Conservation (phyloP, 2,329 filamentous ascomycete species). For the Ophiostoma himal-ulmi region DNA sequence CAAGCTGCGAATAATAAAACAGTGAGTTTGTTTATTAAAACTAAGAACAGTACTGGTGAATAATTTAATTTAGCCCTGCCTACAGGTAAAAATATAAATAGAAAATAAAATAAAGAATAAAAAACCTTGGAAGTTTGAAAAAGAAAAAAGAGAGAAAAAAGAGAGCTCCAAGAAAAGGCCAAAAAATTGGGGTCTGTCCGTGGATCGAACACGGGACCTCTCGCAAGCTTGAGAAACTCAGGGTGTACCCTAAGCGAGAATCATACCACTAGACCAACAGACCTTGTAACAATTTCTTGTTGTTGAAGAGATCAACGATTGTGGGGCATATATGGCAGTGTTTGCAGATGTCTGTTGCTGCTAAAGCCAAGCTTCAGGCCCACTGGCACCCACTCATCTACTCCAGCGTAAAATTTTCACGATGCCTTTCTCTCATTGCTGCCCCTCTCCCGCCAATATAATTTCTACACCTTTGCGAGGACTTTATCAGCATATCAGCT, state of each 20-base stretch:
- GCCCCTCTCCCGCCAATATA: background rate
- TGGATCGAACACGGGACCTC: conserved; percentile 17
- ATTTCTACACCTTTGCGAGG: background rate
- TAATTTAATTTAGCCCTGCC: too few species aligned
- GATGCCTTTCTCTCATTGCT: background rate
- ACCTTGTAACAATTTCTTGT: background rate
- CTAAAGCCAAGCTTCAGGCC: background rate
- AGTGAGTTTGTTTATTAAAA: too few species aligned
- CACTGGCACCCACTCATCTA: background rate
- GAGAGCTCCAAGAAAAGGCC: background rate
- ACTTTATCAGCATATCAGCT: background rate
- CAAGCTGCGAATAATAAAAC: too few species aligned
- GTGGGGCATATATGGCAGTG: background rate
- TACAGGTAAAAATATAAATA: too few species aligned
- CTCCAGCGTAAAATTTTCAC: background rate
- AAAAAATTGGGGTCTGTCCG: conserved; percentile 15
- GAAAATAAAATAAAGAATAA: too few species aligned
- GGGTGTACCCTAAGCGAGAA: conserved; percentile 54
- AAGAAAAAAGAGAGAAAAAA: background rate
- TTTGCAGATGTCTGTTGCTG: background rate
- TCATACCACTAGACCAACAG: conserved; percentile 55
- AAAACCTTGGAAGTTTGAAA: too few species aligned
- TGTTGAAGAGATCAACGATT: background rate
- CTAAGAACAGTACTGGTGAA: too few species aligned
- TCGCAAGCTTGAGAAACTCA: conserved; percentile 16